Base-by-base conservation (phyloP, 768 basidiomycete genomes). In the Naganishia vishniacii region DNA sequence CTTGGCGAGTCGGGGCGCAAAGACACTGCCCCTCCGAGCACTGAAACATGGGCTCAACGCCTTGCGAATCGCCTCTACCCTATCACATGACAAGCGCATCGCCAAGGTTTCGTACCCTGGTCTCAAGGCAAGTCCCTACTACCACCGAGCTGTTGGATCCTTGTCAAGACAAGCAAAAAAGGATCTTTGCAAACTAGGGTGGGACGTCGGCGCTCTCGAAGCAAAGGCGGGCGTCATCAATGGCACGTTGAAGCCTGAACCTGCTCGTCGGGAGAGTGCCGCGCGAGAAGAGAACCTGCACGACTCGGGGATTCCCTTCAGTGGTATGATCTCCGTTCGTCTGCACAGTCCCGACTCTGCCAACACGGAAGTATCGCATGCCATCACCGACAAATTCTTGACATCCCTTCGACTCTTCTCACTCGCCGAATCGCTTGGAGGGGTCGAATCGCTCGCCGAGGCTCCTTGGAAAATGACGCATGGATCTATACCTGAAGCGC, bases 381-480 rank as follows among this genome's bases (percentile, higher is more conserved):
- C 53, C 3, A 40, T 56, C 48, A 86, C 88, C 2, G 82, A 86
- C 56, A 79, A 71, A 65, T 92, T 95, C 79, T 74, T 93, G 62
- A 83, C 83, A 0, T 75, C 82, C 0, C 81, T 85, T 4, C 76
- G 83, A 28, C 73, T 93, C 34, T 91, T 92, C 72, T 82, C 85
- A 26, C 81, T 97, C 13, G 93, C 92, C 0, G 92, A 93, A 82
- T 86, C 84, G 26, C 78, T 97, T 4, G 94, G 94, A 1, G 94
- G 92, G 0, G 89, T 95, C 5, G 94, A 98, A 82, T 87, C 85
- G 75, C 78, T 97, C 34, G 88, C 88, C 0, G 92, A 97, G 76
- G 81, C 88, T 47, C 93, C 92, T 0, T 84, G 86, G 46, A 80
- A 81, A 77, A 95, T 95, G 92, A 94, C 91, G 8, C 93, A 95